These are phyloP conservation scores for Westerdykella aurantiaca DNA, from an alignment of 2,329 filamentous ascomycete genomes.

Conservation along the genomic window DNA sequence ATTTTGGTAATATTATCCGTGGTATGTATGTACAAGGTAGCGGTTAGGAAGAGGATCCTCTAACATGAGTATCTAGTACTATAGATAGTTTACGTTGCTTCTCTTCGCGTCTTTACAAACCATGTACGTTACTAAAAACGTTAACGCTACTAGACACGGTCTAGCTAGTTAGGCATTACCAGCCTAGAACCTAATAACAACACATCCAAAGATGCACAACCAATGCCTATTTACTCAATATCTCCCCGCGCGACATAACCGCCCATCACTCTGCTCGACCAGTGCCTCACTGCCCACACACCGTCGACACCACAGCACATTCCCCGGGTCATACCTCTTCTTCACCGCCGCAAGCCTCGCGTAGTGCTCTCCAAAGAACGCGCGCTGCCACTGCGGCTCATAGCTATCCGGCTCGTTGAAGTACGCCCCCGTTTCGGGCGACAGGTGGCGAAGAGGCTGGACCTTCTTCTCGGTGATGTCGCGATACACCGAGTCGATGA, in stretches of 20 bases:
- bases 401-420: conserved; percentile 25
- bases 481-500: conserved; percentile 12
- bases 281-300: conserved; percentile 27
- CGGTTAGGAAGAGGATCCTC: too few relatives aligned
- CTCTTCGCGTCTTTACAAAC: too few relatives aligned
- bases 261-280: conserved; percentile 11
- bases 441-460: conserved; percentile 11
- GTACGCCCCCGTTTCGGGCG: conserved; percentile 22
- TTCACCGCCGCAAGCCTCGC: conserved; percentile 14
- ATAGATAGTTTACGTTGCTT: too few relatives aligned
- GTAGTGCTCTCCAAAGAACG: conserved; percentile 20
- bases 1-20: too few relatives aligned
- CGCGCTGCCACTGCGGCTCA: conserved; percentile 21
- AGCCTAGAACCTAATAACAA: too few relatives aligned
- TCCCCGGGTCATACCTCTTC: conserved; percentile 15
- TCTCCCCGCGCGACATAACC: conserved; percentile 9
- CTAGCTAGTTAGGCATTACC: too few relatives aligned
- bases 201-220: too few relatives aligned
- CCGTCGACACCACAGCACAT: conserved; percentile 18
- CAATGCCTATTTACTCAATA: too few relatives aligned
- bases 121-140: too few relatives aligned
- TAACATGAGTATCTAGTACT: too few relatives aligned
- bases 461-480: conserved; percentile 17
- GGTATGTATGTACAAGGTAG: too few relatives aligned
- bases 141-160: too few relatives aligned